Evolutionary conservation across 2,329 filamentous ascomycete species (phyloP).

Genomic region (Alternaria viburni): DNA sequence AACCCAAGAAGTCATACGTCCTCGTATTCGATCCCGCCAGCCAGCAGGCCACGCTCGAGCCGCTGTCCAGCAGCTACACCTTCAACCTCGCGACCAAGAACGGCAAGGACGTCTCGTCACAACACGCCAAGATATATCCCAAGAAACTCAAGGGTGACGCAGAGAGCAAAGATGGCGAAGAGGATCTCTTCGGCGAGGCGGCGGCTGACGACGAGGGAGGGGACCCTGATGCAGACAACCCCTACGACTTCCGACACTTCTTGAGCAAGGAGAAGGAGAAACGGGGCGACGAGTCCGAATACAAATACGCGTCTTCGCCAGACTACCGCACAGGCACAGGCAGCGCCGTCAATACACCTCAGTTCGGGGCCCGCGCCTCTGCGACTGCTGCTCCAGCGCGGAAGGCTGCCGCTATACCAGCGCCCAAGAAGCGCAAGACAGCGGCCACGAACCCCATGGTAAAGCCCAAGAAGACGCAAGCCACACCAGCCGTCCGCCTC

Average conservation of each 20-base stretch:
- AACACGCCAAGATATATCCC: constrained; percentile 69
- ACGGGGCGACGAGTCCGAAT: constrained; percentile 42
- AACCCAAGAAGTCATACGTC: constrained; percentile 49
- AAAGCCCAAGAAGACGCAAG: constrained; percentile 33
- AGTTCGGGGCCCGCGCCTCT: constrained; percentile 28
- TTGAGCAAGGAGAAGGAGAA: constrained; percentile 42
- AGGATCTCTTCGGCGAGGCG: constrained; percentile 39
- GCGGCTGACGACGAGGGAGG: constrained; percentile 40
- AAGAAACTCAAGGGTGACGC: constrained; percentile 33
- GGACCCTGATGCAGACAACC: constrained; percentile 53
- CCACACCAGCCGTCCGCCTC: constrained; percentile 41
- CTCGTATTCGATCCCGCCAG: constrained; percentile 78
- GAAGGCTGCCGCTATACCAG: constrained; percentile 19
- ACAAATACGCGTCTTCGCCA: constrained; percentile 33
- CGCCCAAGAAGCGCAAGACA: constrained; percentile 39
- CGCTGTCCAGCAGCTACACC: constrained; percentile 79
- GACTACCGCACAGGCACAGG: constrained; percentile 38
- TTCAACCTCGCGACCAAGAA: constrained; percentile 83
- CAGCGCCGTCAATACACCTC: constrained; percentile 39
- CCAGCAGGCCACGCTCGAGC: constrained; percentile 82
- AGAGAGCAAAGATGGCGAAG: constrained; percentile 35
- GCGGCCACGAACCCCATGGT: constrained; percentile 27
- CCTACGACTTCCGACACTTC: constrained; percentile 59
- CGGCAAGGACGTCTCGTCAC: constrained; percentile 66
- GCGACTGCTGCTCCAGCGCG: constrained; percentile 15